Evolutionary conservation across 371 early-diverging fungal species (phyloP), one percentile per base, ranked within the genome.

Genomic region (Apophysomyces trapeziformis): DNA sequence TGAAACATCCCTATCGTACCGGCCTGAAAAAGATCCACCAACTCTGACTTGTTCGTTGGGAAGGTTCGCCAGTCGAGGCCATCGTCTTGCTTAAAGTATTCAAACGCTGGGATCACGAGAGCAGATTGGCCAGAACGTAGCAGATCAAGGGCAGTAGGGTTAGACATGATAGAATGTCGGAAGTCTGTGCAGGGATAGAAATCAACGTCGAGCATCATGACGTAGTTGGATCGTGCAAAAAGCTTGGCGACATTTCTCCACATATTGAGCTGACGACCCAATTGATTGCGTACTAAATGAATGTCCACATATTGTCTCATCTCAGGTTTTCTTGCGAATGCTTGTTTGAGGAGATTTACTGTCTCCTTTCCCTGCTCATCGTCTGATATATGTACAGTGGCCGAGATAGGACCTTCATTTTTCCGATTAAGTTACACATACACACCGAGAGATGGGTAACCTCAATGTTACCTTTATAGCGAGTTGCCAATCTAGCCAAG

Each of bases 201-300:
- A 64, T 88, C 88, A 44, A 87, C 85, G 61, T 88, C 88, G 3
- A 88, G 78, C 82, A 82, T 80, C 84, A 87, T 78, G 9, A 88
- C 73, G 50, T 83, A 86, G 43, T 86, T 79, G 3, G 88, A 77
- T 16, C 87, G 76, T 1, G 87, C 84, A 72, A 87, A 88, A 67
- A 87, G 73, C 39, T 83, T 73, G 7, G 88, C 88, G 3, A 88
- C 74, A 57, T 88, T 88, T 47, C 88, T 72, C 88, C 88, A 88
- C 71, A 85, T 72, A 39, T 88, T 88, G 44, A 88, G 75, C 67
- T 88, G 86, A 11, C 88, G 75, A 38, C 85, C 84, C 60, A 81
- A 85, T 63, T 76, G 75, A 67, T 88, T 88, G 9, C 85, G 74
- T 14, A 88, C 68, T 26, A 88, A 70, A 70, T 88, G 88, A 2